phyloP scores from a whole-genome alignment of 139 green algal genomes.

The Micractinium sp. region DNA sequence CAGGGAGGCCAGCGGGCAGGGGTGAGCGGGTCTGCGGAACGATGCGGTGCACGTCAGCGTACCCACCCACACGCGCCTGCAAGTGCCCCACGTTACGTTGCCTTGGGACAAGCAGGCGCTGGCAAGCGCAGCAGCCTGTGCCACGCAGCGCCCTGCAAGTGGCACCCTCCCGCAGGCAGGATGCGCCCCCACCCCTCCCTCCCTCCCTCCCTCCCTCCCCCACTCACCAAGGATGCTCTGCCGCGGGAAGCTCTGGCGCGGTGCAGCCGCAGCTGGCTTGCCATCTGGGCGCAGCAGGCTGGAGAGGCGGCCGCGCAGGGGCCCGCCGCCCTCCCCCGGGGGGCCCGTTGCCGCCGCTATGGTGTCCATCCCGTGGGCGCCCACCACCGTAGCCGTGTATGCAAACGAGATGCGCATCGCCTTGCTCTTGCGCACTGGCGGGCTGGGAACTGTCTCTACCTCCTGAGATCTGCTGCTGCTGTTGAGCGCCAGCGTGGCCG shows the following conservation, averaged over 20 bases:
- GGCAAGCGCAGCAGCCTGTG: too few species aligned
- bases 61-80: background rate
- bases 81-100: background rate
- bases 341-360: too few species aligned
- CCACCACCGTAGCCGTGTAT: background rate
- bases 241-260: background rate
- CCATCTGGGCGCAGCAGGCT: background rate
- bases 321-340: background rate
- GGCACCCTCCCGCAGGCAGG: background rate
- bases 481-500: background rate
- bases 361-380: too few species aligned
- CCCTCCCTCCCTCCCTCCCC: background rate
- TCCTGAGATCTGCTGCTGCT: background rate
- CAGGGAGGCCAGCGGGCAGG: background rate
- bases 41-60: background rate
- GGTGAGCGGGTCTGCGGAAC: too few species aligned
- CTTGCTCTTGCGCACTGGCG: background rate
- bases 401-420: slow-evolving; percentile 21
- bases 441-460: background rate
- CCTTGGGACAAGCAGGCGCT: background rate
- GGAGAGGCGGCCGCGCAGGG: background rate
- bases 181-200: background rate
- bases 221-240: background rate
- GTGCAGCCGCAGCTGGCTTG: background rate
- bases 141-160: background rate